Evolutionary conservation across 108 stramenopile species (phyloP), one percentile per base, ranked within the genome.

Genomic region (Poteriospumella lacustris): DNA sequence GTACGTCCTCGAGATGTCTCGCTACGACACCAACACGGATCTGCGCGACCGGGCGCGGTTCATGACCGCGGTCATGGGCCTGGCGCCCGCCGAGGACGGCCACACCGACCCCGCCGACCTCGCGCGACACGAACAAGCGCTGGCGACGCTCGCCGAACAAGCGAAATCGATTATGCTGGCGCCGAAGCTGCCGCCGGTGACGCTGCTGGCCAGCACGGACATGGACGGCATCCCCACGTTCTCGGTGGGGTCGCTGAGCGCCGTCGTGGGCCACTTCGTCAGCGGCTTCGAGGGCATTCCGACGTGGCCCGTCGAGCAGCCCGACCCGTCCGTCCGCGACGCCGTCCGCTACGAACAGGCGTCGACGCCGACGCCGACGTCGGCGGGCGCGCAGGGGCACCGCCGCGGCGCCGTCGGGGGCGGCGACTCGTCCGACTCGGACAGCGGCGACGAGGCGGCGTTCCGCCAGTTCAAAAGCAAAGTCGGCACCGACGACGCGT

Each of bases 31-130:
- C 3, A 75, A 91, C 56, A 91, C 90, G 52, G 95, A 99, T 86
- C 91, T 97, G 2, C 89, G 97, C 31, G 98, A 99, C 80, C 84
- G 95, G 68, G 95, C 95, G 0, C 84, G 98, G 40, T 88, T 94
- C 72, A 90, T 95, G 78, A 91, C 91, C 43, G 82, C 84, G 38
- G 26, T 96, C 28, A 70, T 99, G 38, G 91, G 77, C 78, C 85
- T 44, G 67, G 86, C 80, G 86, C 88, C 36, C 79, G 90, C 39
- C 15, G 68, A 80, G 26, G 34, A 59, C 0, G 84, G 42, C 78
- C 83, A 68, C n/a, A n/a, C n/a, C n/a, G n/a, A n/a, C n/a, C 31
- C 60, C 24, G 5, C 15, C 36, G 60, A 64, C 9, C 33, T 9
- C 29, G 24, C 28, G 28, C 31, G 5, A 34, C 31, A 19, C 9